Base-by-base conservation (phyloP, 1,139 yeast species). In the Hyphopichia wangnamkhiaoensis region DNA sequence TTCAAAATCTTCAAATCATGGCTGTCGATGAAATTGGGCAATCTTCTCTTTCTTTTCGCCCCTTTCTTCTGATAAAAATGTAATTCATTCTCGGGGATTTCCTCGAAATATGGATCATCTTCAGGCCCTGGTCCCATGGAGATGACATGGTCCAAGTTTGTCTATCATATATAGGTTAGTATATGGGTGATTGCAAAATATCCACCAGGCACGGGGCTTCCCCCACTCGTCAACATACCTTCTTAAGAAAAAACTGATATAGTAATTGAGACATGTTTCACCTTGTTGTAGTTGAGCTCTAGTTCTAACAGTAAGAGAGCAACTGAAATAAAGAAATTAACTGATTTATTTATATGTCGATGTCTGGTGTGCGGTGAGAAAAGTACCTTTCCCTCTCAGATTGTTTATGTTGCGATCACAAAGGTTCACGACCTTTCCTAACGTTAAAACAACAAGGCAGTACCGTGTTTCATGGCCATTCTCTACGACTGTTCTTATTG, bases 1-100 rank as follows among this genome's bases (percentile, higher is more conserved):
- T 71, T 68, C 46, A 85, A 59, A 2, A 83, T 61, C 39, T 68
- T 65, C 40, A 69, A 62, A 49, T 85, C 93, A 30, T 75, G 56
- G 10, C 56, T 54, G 0, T 85, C 79, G 13, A 84, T 65, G 21
- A 79, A 78, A 9, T 63, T 65, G 1, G 93, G 90, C 10, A 80
- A 57, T 34, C 55, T 59, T 49, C 76, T 63, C 59, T 65, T 71
- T 48, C 80, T 57, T 48, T 58, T 71, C 21, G 79, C 68, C 1
- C 80, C 80, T 43, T 66, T 61, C n/a, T 61, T 57, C 46, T 71
- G 76, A 46, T 70, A 70, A 46, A 71, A 71, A 42, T 68, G 74
- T 39, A 68, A 59, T 40, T 75, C 79, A 16, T 68, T 54, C 12
- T 60, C 68, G 3, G 80, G 80, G 13, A 75, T 69, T 59, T 74